Base-by-base conservation (phyloP, 208 protist genomes). In the Trypanosoma congolense region DNA sequence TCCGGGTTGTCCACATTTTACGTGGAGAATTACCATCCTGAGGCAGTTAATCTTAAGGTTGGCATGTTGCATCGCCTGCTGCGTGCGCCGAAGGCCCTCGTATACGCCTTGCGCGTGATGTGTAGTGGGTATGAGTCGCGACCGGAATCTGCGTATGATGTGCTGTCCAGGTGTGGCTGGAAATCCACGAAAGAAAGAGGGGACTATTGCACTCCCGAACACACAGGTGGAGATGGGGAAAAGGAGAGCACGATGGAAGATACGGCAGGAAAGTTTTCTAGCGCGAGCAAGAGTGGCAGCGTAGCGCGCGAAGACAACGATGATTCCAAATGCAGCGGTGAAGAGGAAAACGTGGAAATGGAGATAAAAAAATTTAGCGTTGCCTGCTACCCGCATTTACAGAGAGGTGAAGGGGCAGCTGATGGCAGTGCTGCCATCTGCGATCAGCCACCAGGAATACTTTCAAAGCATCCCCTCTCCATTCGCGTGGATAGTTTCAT, bases 51-150 rank as follows among this genome's bases (percentile, higher is more conserved):
- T 48, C 90, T 95, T 61, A 68, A 75, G 33, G 71, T 92, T 10
- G 65, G 67, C 1, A 71, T 80, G n/a, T 68, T 95, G 36, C 79
- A 95, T 73, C 88, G 88, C 21, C 70, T 95, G 14, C 65, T 92
- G 40, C 70, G 69, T 55, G 83, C 77, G 0, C 80, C 84, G 29
- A 78, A 73, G 47, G 54, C 81, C 16, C 59, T 95, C 26, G 56
- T 95, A n/a, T 92, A 83, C 56, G 24, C 68, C 9, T 48, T 82
- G 19, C 71, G 78, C 58, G 67, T 72, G n/a, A 56, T 70, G 22
- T 73, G 67, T 24, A 70, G 76, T 43, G 50, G 50, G 25, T 90
- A 75, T 65, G 80, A 81, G 4, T 56, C 52, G 14, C 45, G 61
- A 35, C 79, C 83, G 2, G 53, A 56, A 14, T 50, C 54, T 21